Evolutionary conservation across 176 grass and related monocot genomes (phyloP).

Genomic region (Oryza meyeriana): DNA sequence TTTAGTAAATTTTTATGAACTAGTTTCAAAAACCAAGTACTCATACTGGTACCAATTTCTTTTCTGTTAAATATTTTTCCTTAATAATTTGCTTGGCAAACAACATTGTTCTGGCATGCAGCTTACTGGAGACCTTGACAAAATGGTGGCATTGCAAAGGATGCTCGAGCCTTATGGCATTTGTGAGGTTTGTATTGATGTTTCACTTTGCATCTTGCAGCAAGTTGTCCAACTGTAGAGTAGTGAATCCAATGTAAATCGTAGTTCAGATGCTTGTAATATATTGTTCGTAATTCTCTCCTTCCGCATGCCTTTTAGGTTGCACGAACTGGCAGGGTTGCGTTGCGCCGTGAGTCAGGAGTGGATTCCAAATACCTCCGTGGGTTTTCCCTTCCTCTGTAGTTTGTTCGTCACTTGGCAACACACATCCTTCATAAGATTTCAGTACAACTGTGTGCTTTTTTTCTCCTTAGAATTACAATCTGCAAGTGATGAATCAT

Average conservation of each 20-base stretch:
- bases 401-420: not conserved
- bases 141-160: conserved; percentile 93
- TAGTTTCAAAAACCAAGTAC: not conserved
- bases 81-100: not conserved
- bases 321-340: conserved; percentile 71
- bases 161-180: conserved; percentile 92
- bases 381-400: conserved; percentile 51
- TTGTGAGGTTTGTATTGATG: conserved; percentile 65
- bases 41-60: not conserved
- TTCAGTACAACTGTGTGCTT: not conserved
- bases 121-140: conserved; percentile 88
- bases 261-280: not conserved
- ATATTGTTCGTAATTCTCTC: not conserved
- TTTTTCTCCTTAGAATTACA: not conserved
- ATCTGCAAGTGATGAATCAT: too few species aligned
- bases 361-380: conserved; percentile 71
- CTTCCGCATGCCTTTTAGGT: conserved; percentile 37
- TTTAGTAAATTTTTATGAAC: not conserved
- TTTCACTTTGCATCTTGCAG: not conserved
- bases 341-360: conserved; percentile 62
- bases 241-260: not conserved
- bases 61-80: not conserved
- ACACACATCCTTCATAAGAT: not conserved
- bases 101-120: conserved; percentile 29
- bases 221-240: not conserved